These are phyloP conservation scores for Aspergillus floridensis DNA, from an alignment of 2,329 filamentous ascomycete genomes.

Conservation along the genomic window DNA sequence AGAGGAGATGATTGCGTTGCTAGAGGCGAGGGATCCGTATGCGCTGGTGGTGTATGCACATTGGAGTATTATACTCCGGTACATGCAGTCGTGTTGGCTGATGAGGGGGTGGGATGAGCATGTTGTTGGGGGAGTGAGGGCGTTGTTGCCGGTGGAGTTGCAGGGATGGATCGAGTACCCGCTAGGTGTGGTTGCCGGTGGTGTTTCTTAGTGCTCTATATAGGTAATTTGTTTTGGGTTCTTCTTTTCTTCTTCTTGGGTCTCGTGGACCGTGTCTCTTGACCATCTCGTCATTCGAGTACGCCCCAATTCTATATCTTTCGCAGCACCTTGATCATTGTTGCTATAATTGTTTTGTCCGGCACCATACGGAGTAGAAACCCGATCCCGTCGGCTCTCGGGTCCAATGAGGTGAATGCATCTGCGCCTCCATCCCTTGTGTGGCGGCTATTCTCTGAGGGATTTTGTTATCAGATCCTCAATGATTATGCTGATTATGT, in stretches of 20 bases:
- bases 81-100: slow-evolving; percentile 33
- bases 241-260: too few relatives aligned
- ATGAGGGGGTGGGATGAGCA: slow-evolving; percentile 35
- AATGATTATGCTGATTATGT: neutral
- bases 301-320: too few relatives aligned
- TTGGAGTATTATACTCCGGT: slow-evolving; percentile 32
- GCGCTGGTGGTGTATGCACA: slow-evolving; percentile 29
- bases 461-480: too few relatives aligned
- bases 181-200: slow-evolving; percentile 4
- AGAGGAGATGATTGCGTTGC: slow-evolving; percentile 18
- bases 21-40: slow-evolving; percentile 28
- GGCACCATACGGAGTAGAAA: too few relatives aligned
- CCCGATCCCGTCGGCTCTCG: neutral
- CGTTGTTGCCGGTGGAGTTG: slow-evolving; percentile 18
- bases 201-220: neutral
- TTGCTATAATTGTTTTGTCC: too few relatives aligned
- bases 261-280: too few relatives aligned
- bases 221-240: neutral
- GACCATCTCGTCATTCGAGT: too few relatives aligned
- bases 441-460: neutral
- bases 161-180: slow-evolving; percentile 30
- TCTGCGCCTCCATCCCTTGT: neutral
- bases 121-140: slow-evolving; percentile 29
- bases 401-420: neutral
- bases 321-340: too few relatives aligned